Base-by-base conservation (phyloP, 23 red algal species). In the Cyanidioschyzon merolae region DNA sequence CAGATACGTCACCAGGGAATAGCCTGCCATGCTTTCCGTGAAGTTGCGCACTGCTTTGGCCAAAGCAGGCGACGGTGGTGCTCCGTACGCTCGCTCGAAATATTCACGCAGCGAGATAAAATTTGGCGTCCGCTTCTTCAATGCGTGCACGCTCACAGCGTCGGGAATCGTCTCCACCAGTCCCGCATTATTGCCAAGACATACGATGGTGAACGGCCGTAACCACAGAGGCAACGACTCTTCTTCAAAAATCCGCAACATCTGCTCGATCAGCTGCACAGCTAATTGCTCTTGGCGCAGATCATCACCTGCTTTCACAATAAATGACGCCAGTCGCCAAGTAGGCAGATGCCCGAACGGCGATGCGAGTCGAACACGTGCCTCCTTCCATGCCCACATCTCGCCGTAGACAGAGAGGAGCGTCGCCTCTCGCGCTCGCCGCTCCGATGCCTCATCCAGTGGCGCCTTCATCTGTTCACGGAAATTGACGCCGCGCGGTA, bases 231-330 rank as follows among this genome's bases (percentile, higher is more conserved):
- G 85, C 41, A 98, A 57, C 2, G 75, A 68, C 18, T 79, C 80
- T 37, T 74, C 76, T 54, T 85, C 79, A 59, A 92, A 98, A 37
- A 92, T 92, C 34, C 83, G 88, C 50, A 77, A 59, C 77, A 98
- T 89, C 79, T 91, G 83, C 34, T 85, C 84, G 34, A 96, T 88
- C 37, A 96, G 82, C 0, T 85, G 87, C 75, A 86, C 84, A 1
- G 94, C 94, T 75, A 98, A 86, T 88, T 90, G 90, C 76, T 98
- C 94, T 67, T 98, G 94, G 17, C 94, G 88, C 50, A 98, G 75
- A 50, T 98, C 87, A 38, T 98, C 94, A 37, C 89, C 45, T 7
- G 94, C 88, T 76, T 98, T 98, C 37, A 98, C 94, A 38, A 98
- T 98, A 54, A 83, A 83, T 17, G 88, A 89, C 0, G 85, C 85